Percentiles rank a stretch among this genome's conserved stretches.
Conservation (phyloP, 2,329 filamentous ascomycete species). For the Colletotrichum tofieldiae region DNA sequence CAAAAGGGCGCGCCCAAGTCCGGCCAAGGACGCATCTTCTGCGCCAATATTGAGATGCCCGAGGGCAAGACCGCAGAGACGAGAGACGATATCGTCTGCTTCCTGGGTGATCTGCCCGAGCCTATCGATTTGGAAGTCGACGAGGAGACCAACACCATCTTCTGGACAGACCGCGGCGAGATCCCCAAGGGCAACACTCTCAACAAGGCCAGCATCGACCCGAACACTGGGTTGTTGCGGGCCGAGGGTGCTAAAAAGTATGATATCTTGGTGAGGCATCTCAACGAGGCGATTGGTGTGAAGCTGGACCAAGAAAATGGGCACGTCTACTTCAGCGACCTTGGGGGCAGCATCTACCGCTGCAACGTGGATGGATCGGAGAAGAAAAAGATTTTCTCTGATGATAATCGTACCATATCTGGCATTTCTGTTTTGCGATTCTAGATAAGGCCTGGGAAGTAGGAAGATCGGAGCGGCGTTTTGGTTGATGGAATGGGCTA, state of each 20-base stretch:
- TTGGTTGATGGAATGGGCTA: not conserved
- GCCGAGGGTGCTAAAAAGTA: constrained; percentile 25
- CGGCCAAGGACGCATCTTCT: constrained; percentile 66
- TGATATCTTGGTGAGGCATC: constrained; percentile 51
- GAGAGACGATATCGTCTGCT: constrained; percentile 58
- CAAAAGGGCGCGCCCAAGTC: constrained; percentile 71
- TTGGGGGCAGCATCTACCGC: constrained; percentile 57
- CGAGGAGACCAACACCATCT: constrained; percentile 60
- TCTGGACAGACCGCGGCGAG: constrained; percentile 75
- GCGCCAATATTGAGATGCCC: constrained; percentile 60
- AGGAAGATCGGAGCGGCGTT: not conserved
- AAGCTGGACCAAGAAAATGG: constrained; percentile 55
- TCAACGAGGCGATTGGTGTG: constrained; percentile 65
- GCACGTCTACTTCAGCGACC: constrained; percentile 57
- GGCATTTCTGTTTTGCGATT: constrained; percentile 16
- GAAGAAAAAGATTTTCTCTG: constrained; percentile 47
- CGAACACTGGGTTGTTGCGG: constrained; percentile 38
- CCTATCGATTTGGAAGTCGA: constrained; percentile 73
- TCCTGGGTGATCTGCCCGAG: constrained; percentile 65
- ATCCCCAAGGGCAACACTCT: constrained; percentile 68
- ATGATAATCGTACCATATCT: constrained; percentile 36
- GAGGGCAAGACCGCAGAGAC: constrained; percentile 50
- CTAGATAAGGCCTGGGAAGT: not conserved
- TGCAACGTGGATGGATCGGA: constrained; percentile 52
- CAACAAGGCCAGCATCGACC: constrained; percentile 54